These are phyloP conservation scores for Quercus aquifolioides DNA, from an alignment of 306 rosid genomes.

Conservation along the genomic window DNA sequence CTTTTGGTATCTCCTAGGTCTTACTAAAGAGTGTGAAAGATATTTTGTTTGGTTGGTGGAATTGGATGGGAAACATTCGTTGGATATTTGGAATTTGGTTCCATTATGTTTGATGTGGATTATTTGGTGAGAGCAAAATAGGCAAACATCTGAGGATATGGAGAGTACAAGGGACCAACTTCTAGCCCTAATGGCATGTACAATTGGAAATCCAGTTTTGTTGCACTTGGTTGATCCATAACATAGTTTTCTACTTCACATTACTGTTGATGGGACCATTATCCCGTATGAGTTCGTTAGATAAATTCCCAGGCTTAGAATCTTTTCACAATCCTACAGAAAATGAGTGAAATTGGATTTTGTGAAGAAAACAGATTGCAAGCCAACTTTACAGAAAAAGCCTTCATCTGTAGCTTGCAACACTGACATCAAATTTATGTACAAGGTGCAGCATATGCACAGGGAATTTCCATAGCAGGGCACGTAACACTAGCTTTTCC, in stretches of 20 bases:
- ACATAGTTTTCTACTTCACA: background rate
- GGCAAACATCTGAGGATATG: no score
- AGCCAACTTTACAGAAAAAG: background rate
- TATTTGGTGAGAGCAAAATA: no score
- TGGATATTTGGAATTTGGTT: no score
- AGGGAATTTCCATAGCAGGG: background rate
- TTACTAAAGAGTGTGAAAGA: no score
- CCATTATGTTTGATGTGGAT: no score
- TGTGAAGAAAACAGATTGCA: background rate
- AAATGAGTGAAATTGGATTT: background rate
- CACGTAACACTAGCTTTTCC: constrained; percentile 45
- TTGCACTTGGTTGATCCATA: background rate
- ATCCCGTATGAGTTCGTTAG: background rate
- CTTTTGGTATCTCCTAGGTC: no score
- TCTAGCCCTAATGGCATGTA: no score
- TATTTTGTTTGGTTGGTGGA: no score
- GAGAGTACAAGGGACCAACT: no score
- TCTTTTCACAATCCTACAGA: background rate
- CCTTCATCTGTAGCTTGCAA: background rate
- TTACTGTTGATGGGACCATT: background rate
- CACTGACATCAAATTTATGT: background rate
- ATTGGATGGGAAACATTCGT: no score
- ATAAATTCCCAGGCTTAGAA: background rate
- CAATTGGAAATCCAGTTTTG: background rate
- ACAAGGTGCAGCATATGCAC: background rate